Conservation (phyloP, 2,329 filamentous ascomycete species). For the Verticillium nonalfalfae region DNA sequence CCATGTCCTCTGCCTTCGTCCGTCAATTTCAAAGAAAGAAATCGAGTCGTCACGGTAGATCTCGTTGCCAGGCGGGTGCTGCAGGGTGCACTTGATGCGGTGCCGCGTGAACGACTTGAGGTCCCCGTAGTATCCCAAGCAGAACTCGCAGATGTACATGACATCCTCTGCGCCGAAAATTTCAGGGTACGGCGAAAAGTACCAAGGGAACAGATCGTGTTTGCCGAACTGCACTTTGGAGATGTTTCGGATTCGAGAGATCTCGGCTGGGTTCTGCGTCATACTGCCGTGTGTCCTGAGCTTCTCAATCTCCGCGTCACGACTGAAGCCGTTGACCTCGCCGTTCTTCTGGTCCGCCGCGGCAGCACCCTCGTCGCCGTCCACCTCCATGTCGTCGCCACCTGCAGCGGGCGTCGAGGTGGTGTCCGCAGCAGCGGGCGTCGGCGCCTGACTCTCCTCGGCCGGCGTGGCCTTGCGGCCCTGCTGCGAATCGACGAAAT, state of each 20-base stretch:
- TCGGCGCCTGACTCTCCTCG: conserved; percentile 38
- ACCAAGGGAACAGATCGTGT: conserved; percentile 93
- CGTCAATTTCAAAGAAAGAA: conserved; percentile 97
- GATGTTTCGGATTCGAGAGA: conserved; percentile 91
- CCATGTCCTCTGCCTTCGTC: conserved; percentile 87
- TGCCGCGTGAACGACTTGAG: conserved; percentile 79
- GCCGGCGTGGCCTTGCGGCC: conserved; percentile 31
- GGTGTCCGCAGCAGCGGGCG: conserved; percentile 33
- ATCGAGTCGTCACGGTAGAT: conserved; percentile 94
- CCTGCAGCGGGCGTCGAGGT: conserved; percentile 36
- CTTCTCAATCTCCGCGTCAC: conserved; percentile 94
- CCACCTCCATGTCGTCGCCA: conserved; percentile 47
- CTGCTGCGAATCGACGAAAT: conserved; percentile 42
- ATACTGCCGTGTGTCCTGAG: conserved; percentile 91
- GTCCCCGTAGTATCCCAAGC: conserved; percentile 83
- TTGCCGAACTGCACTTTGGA: conserved; percentile 91
- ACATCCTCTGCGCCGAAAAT: conserved; percentile 82
- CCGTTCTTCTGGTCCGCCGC: conserved; percentile 27
- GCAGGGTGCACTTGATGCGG: conserved; percentile 79
- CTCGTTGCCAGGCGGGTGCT: conserved; percentile 94
- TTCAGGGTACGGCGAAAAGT: conserved; percentile 95
- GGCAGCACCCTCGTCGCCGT: conserved; percentile 39
- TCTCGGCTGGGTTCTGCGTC: conserved; percentile 97
- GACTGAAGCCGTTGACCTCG: conserved; percentile 55
- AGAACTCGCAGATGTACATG: conserved; percentile 97